These are phyloP conservation scores for apple (Malus domestica) DNA, from an alignment of 306 rosid genomes.

Conservation along the genomic window ASM211411v1 NC_041795.1:7240501-7241000, in stretches of 20 bases:
- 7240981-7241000: conserved; percentile 94
- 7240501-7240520: neutral
- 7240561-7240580: neutral
- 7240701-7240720: conserved; percentile 1
- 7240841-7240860: conserved; percentile 51
- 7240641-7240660: neutral
- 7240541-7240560: neutral
- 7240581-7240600: neutral
- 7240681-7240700: neutral
- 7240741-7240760: conserved; percentile 95
- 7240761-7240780: conserved; percentile 75
- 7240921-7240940: conserved; percentile 1
- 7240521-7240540: neutral
- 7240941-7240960: conserved; percentile 63
- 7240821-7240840: conserved; percentile 91
- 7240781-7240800: conserved; percentile 75
- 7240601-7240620: neutral
- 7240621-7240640: neutral
- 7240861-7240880: conserved; percentile 38
- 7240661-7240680: neutral
- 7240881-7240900: conserved; percentile 12
- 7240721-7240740: conserved; percentile 48
- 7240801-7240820: conserved; percentile 81
- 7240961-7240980: conserved; percentile 80
- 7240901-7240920: neutral